A percentile compares a stretch with the other conserved stretches of the same genome.
Evolutionary conservation across 768 basidiomycete species (phyloP).

Genomic region (Agaricus sinodeliciosus): DNA sequence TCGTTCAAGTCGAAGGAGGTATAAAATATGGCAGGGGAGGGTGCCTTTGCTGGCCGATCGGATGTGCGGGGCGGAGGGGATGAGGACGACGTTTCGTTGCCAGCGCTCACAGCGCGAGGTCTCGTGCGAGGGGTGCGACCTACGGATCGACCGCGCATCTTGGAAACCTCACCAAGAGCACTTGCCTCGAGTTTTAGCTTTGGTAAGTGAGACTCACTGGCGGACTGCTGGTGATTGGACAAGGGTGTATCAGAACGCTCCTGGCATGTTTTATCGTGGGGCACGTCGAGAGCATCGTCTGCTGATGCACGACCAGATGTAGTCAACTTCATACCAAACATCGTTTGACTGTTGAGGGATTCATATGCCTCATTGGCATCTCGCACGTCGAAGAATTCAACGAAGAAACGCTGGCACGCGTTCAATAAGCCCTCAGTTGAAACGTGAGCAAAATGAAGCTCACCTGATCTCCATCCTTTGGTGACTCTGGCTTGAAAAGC

Average conservation of each 20-base stretch:
- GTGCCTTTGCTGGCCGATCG: conserved; percentile 3
- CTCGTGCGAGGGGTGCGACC: background rate
- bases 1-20: conserved; percentile 12
- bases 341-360: conserved; percentile 39
- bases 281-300: background rate
- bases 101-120: conserved; percentile 8
- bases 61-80: conserved; percentile 8
- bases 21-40: conserved; percentile 32
- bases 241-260: conserved; percentile 15
- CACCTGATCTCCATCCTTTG: conserved; percentile 20
- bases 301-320: conserved; percentile 28
- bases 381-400: conserved; percentile 66
- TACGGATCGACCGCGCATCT: conserved; percentile 26
- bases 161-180: conserved; percentile 26
- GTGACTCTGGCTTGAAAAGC: conserved; percentile 18
- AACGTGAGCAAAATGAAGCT: conserved; percentile 2
- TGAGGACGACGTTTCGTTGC: conserved; percentile 3
- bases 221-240: conserved; percentile 7
- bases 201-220: conserved; percentile 15
- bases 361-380: conserved; percentile 46
- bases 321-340: conserved; percentile 47
- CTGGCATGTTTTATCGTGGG: conserved; percentile 5
- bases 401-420: conserved; percentile 34
- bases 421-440: background rate
- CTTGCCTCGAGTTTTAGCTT: conserved; percentile 17